These are phyloP conservation scores for Davidsoniella neocaledoniae DNA, from an alignment of 2,329 filamentous ascomycete genomes.

Conservation along the genomic window DNA sequence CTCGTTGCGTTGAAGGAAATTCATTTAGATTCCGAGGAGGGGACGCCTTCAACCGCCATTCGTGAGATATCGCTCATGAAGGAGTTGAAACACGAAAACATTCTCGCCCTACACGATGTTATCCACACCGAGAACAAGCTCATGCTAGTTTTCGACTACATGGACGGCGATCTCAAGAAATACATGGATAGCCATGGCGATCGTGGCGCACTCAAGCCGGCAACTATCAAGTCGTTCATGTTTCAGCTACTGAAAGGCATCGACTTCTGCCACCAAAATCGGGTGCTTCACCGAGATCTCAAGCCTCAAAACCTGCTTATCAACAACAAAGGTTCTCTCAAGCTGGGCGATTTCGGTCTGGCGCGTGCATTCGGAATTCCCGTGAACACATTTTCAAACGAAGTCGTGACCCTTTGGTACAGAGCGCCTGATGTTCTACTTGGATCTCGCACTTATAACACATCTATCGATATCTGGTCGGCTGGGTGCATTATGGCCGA, in stretches of 20 bases:
- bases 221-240: constrained; percentile 98
- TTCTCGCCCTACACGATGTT: constrained; percentile 92
- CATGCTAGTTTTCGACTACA: constrained; percentile 98
- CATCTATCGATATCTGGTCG: constrained; percentile 99
- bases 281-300: constrained; percentile 84
- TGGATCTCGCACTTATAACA: constrained; percentile 91
- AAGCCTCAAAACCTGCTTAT: constrained; percentile 96
- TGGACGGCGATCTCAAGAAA: constrained; percentile 96
- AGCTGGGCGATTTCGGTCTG: constrained; percentile 87
- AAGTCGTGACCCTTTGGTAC: constrained; percentile 96
- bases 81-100: constrained; percentile 97
- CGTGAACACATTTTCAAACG: constrained; percentile 95
- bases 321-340: constrained; percentile 76
- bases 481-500: constrained; percentile 99
- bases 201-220: constrained; percentile 70
- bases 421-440: constrained; percentile 89
- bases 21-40: constrained; percentile 95
- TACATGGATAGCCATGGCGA: constrained; percentile 95
- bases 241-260: constrained; percentile 91
- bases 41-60: constrained; percentile 91
- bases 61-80: constrained; percentile 99
- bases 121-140: constrained; percentile 99
- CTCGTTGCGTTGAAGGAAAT: constrained; percentile 97
- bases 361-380: constrained; percentile 92
- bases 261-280: constrained; percentile 94